phyloP scores from a whole-genome alignment of 805 yeast species.

The Tetrapisispora phaffii region DNA sequence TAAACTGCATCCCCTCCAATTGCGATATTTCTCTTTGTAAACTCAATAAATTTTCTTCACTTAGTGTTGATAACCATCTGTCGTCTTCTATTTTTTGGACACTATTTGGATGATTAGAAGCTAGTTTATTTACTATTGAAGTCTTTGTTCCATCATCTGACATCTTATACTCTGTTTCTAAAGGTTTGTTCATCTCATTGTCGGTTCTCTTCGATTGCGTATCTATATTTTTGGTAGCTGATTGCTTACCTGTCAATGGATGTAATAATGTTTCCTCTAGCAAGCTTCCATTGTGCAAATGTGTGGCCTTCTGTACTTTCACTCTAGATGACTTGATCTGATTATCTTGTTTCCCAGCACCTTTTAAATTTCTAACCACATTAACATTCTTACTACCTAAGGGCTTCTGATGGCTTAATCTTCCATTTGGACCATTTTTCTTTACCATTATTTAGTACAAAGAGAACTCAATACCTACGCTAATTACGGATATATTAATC shows the following conservation, averaged over 20 bases:
- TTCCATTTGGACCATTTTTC: background rate
- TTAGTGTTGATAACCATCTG: conserved; percentile 5
- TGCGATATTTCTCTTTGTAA: conserved; percentile 16
- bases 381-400: background rate
- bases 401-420: background rate
- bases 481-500: too few relatives aligned
- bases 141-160: background rate
- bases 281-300: background rate
- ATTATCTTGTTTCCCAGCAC: background rate
- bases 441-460: background rate
- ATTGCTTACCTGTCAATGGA: background rate
- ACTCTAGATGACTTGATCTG: background rate
- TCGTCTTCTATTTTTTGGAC: background rate
- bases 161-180: too few relatives aligned
- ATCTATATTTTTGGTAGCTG: background rate
- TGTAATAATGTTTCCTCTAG: background rate
- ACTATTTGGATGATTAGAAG: background rate
- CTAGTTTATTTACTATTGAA: background rate
- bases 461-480: too few relatives aligned
- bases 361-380: conserved; percentile 1
- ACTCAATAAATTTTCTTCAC: conserved; percentile 10
- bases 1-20: conserved; percentile 7
- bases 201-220: background rate
- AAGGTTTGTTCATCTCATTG: background rate
- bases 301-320: background rate